Evolutionary conservation across 371 early-diverging fungal species (phyloP), one percentile per base, ranked within the genome.

Genomic region (Funneliformis caledonium): DNA sequence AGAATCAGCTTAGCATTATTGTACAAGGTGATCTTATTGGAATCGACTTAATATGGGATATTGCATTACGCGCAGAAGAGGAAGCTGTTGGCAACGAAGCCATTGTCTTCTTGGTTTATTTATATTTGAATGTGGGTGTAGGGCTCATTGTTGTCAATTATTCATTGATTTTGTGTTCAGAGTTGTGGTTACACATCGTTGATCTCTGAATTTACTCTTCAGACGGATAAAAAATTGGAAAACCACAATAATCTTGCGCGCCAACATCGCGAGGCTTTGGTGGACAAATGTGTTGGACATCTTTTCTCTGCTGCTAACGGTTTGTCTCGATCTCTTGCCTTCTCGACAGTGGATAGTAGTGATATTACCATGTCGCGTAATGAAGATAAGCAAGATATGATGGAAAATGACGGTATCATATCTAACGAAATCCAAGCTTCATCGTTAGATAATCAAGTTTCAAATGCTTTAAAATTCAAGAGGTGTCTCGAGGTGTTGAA

Each of bases 11-110:
- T 22, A 31, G 72, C n/a, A 72, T 72, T 12, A 47, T 72, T 26
- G 42, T 79, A 31, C 72, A 72, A 59, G 80, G 72, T 0, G 84
- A 85, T 2, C 70, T 86, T 11, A 73, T 81, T 47, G 86, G 85
- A 33, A 83, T 84, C 79, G 85, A 86, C 47, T 72, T 84, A 48
- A 82, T 85, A 60, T 86, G 86, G 86, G 82, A 83, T 14, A 84
- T 86, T 48, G 86, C 86, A 0, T 82, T 86, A 12, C 82, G 82
- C 37, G 83, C 85, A 11, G 79, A 74, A 61, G 70, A 70, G 16
- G 81, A 85, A 42, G 45, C 59, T 16, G 86, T 86, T 10, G 86
- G 86, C 22, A 45, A 76, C 11, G 73, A 82, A 61, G 86, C 86
- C 1, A 84, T 75, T 6, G 83, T 82, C 9, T 80, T 84, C n/a